These are phyloP conservation scores for Pichia sp. DNA, from an alignment of 1,139 yeast species.

Conservation along the genomic window DNA sequence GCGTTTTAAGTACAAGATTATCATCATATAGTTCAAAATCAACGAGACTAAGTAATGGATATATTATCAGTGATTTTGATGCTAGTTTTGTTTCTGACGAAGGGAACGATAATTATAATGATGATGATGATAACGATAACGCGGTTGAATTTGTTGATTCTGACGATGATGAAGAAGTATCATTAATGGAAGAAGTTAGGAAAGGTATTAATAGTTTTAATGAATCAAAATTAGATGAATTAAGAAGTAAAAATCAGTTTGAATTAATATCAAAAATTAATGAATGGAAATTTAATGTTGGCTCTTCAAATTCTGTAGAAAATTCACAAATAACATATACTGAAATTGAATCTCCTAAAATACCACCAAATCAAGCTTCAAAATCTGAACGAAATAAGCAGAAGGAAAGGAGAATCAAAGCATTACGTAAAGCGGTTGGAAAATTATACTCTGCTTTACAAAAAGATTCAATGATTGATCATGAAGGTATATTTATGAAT, in stretches of 20 bases:
- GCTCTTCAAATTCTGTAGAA: background rate
- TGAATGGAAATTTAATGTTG: constrained; percentile 9
- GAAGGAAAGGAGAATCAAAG: constrained; percentile 1
- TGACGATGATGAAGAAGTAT: constrained; percentile 7
- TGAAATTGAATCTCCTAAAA: background rate
- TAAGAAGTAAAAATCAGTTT: background rate
- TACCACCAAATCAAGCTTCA: too few relatives aligned
- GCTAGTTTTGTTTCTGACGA: background rate
- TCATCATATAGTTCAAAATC: constrained; percentile 3
- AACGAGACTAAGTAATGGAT: background rate
- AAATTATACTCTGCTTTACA: constrained; percentile 6
- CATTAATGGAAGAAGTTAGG: constrained; percentile 8
- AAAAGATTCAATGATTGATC: constrained; percentile 7
- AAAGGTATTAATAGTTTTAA: background rate
- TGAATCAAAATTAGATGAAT: background rate
- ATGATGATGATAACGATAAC: background rate
- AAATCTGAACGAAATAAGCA: background rate
- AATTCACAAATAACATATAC: background rate
- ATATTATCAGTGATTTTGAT: constrained; percentile 10
- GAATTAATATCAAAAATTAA: constrained; percentile 12
- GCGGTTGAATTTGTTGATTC: background rate
- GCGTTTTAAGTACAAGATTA: constrained; percentile 12
- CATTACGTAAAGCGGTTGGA: constrained; percentile 1
- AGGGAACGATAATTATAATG: background rate
- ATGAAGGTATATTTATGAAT: constrained; percentile 21